Evolutionary conservation across 2,329 filamentous ascomycete species (phyloP), one percentile per base, ranked within the genome.

Genomic region (Fusarium xyrophilum): DNA sequence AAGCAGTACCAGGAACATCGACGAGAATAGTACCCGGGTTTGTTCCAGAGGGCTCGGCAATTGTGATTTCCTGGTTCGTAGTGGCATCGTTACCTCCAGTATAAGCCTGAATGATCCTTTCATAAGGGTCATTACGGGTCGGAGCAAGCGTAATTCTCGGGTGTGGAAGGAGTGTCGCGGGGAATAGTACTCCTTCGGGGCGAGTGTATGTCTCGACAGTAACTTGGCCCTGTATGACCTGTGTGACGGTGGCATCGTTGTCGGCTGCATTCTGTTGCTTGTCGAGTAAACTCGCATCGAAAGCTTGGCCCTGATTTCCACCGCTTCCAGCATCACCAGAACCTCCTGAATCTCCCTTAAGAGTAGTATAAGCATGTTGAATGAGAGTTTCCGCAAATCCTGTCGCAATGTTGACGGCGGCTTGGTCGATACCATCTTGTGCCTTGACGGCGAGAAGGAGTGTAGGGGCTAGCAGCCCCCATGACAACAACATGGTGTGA

Each of bases 401-500:
- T 25, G 48, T 38, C 13, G 64, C 64, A 43, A 66, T 62, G 21
- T 33, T 64, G 36, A 57, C 39, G 27, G 61, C 62, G 48, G 62
- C 63, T 35, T 68, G 52, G 38, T 67, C 57, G n/a, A 56, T 46
- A 42, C 27, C 42, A 17, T 64, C 51, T 60, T 70, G 66, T 39
- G 67, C 67, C 58, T 60, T 56, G 21, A 32, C 39, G 54, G 54
- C 58, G 25, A 54, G 60, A 60, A 69, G 43, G 67, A 69, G 51
- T 60, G 67, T 60, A 54, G 58, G 70, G 63, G 58, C 63, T 33
- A 69, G 43, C 38, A 69, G 67, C 58, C 66, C 67, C 44, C 40
- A 58, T 70, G 58, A 60, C 67, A 69, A 69, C 67, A 67, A 63
- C 67, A 69, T 69, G 46, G 30, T 67, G 67, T 46, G 51, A 56